phyloP scores from a whole-genome alignment of 805 yeast species.

The Saitoella complicata region DNA sequence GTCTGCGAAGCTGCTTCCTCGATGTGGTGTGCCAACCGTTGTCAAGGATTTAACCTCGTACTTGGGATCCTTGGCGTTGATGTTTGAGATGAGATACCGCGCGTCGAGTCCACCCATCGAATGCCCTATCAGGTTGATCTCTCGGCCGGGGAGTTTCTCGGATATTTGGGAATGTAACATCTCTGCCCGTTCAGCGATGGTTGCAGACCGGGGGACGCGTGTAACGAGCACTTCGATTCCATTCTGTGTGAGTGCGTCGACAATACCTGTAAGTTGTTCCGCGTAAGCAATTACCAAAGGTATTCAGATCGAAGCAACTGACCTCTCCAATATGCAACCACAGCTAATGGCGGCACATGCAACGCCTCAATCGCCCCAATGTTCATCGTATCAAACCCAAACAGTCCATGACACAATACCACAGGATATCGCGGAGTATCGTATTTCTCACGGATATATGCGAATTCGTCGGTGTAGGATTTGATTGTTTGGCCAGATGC shows the following conservation, averaged over 20 bases:
- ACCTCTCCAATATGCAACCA: too few relatives aligned
- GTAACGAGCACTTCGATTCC: constrained; percentile 62
- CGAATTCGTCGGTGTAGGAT: neutral
- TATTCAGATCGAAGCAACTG: too few relatives aligned
- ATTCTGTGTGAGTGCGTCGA: constrained; percentile 36
- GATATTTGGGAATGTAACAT: constrained; percentile 37
- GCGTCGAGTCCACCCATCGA: constrained; percentile 92
- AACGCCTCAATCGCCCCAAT: constrained; percentile 22
- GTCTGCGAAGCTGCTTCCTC: constrained; percentile 74
- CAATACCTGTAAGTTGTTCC: constrained; percentile 54
- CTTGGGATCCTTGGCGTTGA: constrained; percentile 24
- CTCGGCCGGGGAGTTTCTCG: constrained; percentile 12
- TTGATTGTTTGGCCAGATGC: too few relatives aligned
- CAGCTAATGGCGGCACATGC: constrained; percentile 29
- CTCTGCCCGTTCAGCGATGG: constrained; percentile 52
- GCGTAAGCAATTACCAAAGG: too few relatives aligned
- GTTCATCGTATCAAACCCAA: constrained; percentile 53
- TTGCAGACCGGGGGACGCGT: constrained; percentile 68
- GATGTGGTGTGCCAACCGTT: constrained; percentile 78
- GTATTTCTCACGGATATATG: neutral
- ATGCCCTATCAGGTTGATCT: constrained; percentile 66
- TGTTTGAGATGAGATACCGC: constrained; percentile 49
- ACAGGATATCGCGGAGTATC: constrained; percentile 33
- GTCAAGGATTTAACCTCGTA: constrained; percentile 60
- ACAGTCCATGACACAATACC: constrained; percentile 71